Evolutionary conservation across 768 basidiomycete genomes (phyloP), one percentile per base, ranked within the genome.

Genomic region (Kwoniella bestiolae): DNA sequence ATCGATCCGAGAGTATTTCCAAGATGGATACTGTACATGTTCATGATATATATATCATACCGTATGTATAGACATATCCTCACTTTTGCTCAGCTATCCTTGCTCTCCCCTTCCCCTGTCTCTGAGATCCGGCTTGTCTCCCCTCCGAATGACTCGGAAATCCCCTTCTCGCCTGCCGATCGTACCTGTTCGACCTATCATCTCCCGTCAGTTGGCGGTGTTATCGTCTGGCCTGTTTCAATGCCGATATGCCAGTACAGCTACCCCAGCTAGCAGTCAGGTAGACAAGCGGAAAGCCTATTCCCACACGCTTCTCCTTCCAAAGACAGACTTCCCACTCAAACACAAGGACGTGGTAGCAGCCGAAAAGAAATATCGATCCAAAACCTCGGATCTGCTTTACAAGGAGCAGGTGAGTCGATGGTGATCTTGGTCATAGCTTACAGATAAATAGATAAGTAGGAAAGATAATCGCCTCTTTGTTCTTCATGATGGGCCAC

Each of bases 401-500:
- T 97, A 98, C 77, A 79, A 71, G 18, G 82, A 79, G 79, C 85
- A 85, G 82, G 85, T 82, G 57, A 57, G 73, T 23, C n/a, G 21
- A 21, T 32, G 21, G 3, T 3, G 12, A 23, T 7, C 51, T 29
- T 52, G n/a, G 41, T 7, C 26, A n/a, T 25, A 57, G 55, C 32
- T 46, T 16, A 18, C 38, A 6, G 29, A 1, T 31, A 12, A 8
- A 34, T 51, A 64, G 35, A 25, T 46, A 23, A 45, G 25, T 53
- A 59, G 58, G 35, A 41, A 66, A 87, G 66, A 87, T 73, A 86
- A 84, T 12, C 86, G 88, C 1, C 76, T 87, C 31, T 98, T 94
- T 73, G 89, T 96, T 12, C 83, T 94, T 56, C 94, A 95, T 70
- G 95, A 99, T 79, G 96, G 95, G 0, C 95, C 95, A 32, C 96